Conservation (phyloP, 768 basidiomycete genomes). For the Boletus pseudopeckii region DNA sequence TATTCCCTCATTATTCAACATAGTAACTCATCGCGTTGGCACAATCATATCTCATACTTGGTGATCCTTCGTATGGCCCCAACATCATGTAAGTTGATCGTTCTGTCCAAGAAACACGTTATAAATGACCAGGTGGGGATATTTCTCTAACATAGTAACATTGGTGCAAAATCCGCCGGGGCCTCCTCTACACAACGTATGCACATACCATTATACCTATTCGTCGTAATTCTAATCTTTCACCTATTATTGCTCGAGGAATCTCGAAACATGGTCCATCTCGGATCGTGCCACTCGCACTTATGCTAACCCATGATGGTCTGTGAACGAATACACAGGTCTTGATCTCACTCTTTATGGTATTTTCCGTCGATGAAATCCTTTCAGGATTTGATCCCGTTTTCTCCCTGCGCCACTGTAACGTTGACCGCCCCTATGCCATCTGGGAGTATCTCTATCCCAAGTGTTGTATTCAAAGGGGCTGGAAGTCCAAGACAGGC, state of each 20-base stretch:
- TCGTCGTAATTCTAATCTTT: not conserved
- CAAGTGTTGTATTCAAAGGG: constrained; percentile 10
- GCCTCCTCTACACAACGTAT: too few species aligned
- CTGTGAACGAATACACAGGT: constrained; percentile 18
- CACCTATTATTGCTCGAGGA: constrained; percentile 16
- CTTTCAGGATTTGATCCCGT: constrained; percentile 14
- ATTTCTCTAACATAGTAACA: too few species aligned
- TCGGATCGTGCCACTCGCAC: too few species aligned
- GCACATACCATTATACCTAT: not conserved
- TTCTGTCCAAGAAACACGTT: not conserved
- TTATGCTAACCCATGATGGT: constrained; percentile 1
- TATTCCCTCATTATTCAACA: too few species aligned
- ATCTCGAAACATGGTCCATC: too few species aligned
- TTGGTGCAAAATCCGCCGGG: not conserved
- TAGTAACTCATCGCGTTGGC: too few species aligned
- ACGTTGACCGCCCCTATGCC: constrained; percentile 17
- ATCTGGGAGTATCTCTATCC: constrained; percentile 23
- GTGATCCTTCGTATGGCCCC: too few species aligned
- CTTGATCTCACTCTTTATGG: not conserved
- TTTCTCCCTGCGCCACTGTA: constrained; percentile 19
- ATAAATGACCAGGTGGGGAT: too few species aligned
- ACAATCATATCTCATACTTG: too few species aligned
- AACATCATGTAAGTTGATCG: too few species aligned
- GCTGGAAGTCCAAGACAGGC: constrained; percentile 8
- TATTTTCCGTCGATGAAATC: not conserved